A percentile compares a stretch with the other conserved stretches of the same genome.
Evolutionary conservation across 805 yeast species (phyloP).

Genomic region (Teunomyces tritomae): DNA sequence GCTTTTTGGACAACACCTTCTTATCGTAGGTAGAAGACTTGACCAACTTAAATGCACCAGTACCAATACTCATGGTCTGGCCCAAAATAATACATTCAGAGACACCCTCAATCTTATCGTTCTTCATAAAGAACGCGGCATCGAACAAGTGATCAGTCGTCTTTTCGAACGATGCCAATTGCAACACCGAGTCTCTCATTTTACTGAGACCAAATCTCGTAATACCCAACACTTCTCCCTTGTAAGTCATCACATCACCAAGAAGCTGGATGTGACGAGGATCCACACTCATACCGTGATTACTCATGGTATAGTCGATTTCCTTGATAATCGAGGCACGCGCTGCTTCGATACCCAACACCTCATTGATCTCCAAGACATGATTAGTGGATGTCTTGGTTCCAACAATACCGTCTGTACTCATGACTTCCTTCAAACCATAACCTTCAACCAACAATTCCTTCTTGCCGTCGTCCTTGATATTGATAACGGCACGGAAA

Average conservation of each 20-base stretch:
- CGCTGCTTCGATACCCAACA: constrained; percentile 97
- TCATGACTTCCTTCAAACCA: constrained; percentile 94
- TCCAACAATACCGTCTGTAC: constrained; percentile 95
- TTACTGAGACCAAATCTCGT: constrained; percentile 97
- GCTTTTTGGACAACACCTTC: constrained; percentile 41
- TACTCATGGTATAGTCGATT: constrained; percentile 96
- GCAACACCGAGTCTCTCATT: constrained; percentile 97
- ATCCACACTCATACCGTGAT: constrained; percentile 99
- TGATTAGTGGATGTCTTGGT: constrained; percentile 87
- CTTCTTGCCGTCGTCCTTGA: constrained; percentile 78
- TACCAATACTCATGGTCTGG: constrained; percentile 96
- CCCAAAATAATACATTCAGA: constrained; percentile 97
- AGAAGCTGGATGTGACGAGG: constrained; percentile 97
- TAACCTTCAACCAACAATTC: constrained; percentile 97
- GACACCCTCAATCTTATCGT: constrained; percentile 94
- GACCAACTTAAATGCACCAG: constrained; percentile 90
- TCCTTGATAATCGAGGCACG: constrained; percentile 89
- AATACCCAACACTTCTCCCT: constrained; percentile 97
- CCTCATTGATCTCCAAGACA: constrained; percentile 82
- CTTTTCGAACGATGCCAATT: constrained; percentile 95
- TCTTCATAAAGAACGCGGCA: constrained; percentile 97
- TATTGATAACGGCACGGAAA: constrained; percentile 94
- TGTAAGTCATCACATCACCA: constrained; percentile 98
- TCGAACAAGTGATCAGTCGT: constrained; percentile 98
- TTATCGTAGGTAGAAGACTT: constrained; percentile 49